Conservation (phyloP, 306 rosid species). For the Lathyrus aphaca region DNA sequence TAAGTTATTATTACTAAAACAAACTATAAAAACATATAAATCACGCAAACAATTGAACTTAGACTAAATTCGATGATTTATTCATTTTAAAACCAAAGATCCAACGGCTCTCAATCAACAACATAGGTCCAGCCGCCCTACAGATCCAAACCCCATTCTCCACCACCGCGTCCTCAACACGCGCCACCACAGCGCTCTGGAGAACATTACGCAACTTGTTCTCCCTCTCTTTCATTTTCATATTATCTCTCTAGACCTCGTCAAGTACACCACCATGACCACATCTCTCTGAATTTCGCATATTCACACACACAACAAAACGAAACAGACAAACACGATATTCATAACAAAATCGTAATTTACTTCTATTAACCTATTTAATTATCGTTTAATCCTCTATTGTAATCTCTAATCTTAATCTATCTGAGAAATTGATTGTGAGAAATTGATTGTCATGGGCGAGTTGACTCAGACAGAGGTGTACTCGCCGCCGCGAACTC, state of each 20-base stretch:
- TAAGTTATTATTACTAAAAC: no score
- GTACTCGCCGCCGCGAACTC: slow-evolving; percentile 58
- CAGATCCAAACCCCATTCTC: background rate
- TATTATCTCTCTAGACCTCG: slow-evolving; percentile 47
- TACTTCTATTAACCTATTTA: background rate
- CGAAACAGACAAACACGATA: no score
- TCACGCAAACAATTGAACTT: no score
- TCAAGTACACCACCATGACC: slow-evolving; percentile 40
- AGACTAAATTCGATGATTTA: no score
- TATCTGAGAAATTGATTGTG: background rate
- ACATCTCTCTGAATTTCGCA: slow-evolving; percentile 47
- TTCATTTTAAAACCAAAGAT: no score
- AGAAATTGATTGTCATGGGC: slow-evolving; percentile 49
- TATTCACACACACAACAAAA: background rate
- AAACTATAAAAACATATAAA: no score
- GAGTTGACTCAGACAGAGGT: slow-evolving; percentile 95
- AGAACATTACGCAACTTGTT: background rate
- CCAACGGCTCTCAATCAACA: background rate
- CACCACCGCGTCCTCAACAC: background rate
- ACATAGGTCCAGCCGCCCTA: background rate
- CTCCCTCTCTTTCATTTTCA: slow-evolving; percentile 27
- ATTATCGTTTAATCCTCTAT: background rate
- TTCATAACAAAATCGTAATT: no score
- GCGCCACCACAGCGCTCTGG: slow-evolving; percentile 40
- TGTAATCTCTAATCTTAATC: background rate